Percentiles rank a stretch among this genome's conserved stretches.
phyloP scores from a whole-genome alignment of 2,329 filamentous ascomycete species.

The Helminthosporium solani region DNA sequence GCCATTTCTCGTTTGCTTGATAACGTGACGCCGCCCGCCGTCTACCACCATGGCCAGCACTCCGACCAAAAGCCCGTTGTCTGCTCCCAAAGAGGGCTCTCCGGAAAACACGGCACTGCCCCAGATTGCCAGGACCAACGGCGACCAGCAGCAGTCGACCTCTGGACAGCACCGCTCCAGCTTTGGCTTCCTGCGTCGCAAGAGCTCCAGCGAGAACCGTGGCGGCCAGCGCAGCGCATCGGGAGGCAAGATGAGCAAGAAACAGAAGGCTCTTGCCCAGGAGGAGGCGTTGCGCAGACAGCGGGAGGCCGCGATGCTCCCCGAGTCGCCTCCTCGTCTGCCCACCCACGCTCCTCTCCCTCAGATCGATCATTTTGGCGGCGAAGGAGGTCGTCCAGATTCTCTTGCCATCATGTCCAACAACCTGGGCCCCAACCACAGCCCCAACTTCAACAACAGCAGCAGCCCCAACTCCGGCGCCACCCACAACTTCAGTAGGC shows the following conservation, averaged over 20 bases:
- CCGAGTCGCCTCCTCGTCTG: slow-evolving; percentile 61
- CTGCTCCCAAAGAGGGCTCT: slow-evolving; percentile 25
- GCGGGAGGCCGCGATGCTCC: slow-evolving; percentile 56
- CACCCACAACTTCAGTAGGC: slow-evolving; percentile 39
- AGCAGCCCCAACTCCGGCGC: slow-evolving; percentile 21
- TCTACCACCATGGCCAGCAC: slow-evolving; percentile 30
- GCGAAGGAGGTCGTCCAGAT: slow-evolving; percentile 63
- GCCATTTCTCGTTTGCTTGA: slow-evolving; percentile 18
- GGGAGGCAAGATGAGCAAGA: slow-evolving; percentile 55
- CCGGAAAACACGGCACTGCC: slow-evolving; percentile 22
- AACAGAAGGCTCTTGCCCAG: slow-evolving; percentile 52
- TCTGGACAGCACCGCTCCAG: slow-evolving; percentile 27
- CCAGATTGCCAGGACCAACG: slow-evolving; percentile 16
- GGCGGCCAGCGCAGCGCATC: slow-evolving; percentile 28
- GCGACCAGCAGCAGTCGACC: slow-evolving; percentile 15
- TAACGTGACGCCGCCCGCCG: slow-evolving; percentile 24
- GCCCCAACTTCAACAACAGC: slow-evolving; percentile 34
- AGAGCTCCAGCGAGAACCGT: slow-evolving; percentile 33
- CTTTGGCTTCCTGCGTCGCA: slow-evolving; percentile 42
- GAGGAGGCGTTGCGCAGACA: slow-evolving; percentile 58
- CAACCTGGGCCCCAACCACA: slow-evolving; percentile 47
- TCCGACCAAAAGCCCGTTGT: slow-evolving; percentile 18
- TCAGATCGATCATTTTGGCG: slow-evolving; percentile 60
- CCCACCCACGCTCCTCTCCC: slow-evolving; percentile 50
- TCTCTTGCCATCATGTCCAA: slow-evolving; percentile 62